A percentile compares a stretch with the other conserved stretches of the same genome.
phyloP scores from a whole-genome alignment of 108 stramenopile genomes.

The Bacterosira constricta region DNA sequence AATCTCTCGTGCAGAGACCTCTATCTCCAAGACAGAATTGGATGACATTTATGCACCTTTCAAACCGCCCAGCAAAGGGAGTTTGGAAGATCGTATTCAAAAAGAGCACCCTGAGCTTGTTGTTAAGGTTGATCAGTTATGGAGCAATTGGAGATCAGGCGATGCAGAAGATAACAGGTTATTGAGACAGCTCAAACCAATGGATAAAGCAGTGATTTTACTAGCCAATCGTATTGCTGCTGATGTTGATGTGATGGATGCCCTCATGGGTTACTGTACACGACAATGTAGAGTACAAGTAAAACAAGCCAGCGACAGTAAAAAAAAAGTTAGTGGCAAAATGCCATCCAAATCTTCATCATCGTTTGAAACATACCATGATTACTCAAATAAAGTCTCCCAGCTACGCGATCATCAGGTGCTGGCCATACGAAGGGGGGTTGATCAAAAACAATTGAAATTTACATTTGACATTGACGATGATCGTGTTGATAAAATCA shows the following conservation, averaged over 20 bases:
- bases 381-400: slow-evolving; percentile 34
- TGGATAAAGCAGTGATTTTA: slow-evolving; percentile 42
- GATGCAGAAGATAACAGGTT: neutral
- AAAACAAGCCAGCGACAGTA: slow-evolving; percentile 10
- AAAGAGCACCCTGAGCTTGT: slow-evolving; percentile 57
- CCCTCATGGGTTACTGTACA: slow-evolving; percentile 34
- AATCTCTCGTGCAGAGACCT: slow-evolving; percentile 34
- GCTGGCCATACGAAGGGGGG: slow-evolving; percentile 62
- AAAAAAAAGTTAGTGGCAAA: slow-evolving; percentile 13
- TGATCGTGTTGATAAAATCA: slow-evolving; percentile 21
- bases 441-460: slow-evolving; percentile 55
- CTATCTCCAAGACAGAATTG: slow-evolving; percentile 55
- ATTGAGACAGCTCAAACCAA: slow-evolving; percentile 23
- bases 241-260: slow-evolving; percentile 47
- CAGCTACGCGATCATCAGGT: slow-evolving; percentile 58
- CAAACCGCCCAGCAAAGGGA: slow-evolving; percentile 65
- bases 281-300: slow-evolving; percentile 46
- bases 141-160: slow-evolving; percentile 22
- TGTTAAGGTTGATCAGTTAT: slow-evolving; percentile 43
- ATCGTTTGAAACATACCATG: slow-evolving; percentile 52
- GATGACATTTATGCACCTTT: slow-evolving; percentile 68
- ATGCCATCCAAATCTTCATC: neutral
- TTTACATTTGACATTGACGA: slow-evolving; percentile 57
- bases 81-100: slow-evolving; percentile 55
- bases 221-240: slow-evolving; percentile 59